Evolutionary conservation across 441 rosid species (phyloP).

Genomic region (Gossypium gossypioides): DNA sequence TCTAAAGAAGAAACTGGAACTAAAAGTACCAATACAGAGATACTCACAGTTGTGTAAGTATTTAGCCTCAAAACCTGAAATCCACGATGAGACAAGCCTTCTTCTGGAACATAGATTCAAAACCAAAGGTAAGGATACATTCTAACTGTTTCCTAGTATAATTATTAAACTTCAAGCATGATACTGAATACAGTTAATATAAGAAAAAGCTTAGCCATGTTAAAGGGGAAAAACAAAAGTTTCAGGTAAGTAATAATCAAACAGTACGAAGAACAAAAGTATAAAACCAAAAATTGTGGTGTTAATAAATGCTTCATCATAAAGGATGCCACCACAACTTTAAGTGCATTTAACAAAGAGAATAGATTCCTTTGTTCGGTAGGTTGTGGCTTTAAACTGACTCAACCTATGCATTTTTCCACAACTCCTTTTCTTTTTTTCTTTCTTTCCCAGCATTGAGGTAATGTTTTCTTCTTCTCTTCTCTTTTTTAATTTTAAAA

Average conservation of each 20-base stretch:
- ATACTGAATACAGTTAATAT: neutral
- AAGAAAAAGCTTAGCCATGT: slow-evolving; percentile 6
- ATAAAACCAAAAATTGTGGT: neutral
- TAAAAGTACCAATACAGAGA: neutral
- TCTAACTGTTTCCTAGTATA: neutral
- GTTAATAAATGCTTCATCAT: neutral
- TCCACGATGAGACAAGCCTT: slow-evolving; percentile 72
- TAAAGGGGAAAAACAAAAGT: neutral
- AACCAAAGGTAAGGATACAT: slow-evolving; percentile 6
- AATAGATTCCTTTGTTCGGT: neutral
- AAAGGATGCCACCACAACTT: neutral
- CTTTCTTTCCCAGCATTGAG: neutral
- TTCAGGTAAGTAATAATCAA: neutral
- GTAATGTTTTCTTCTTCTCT: neutral
- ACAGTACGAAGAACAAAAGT: neutral
- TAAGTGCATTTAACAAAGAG: neutral
- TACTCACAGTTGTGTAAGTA: slow-evolving; percentile 84
- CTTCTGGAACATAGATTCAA: slow-evolving; percentile 50
- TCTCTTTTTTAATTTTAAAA: neutral
- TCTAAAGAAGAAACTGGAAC: neutral
- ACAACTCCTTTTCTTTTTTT: neutral
- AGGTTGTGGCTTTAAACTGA: neutral
- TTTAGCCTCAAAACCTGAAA: slow-evolving; percentile 83
- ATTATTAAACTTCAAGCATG: slow-evolving; percentile 10
- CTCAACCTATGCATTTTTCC: neutral